A percentile compares a stretch with the other conserved stretches of the same genome.
Conservation (phyloP, 495 filamentous ascomycete species). For the Penicillium crystallinum region DNA sequence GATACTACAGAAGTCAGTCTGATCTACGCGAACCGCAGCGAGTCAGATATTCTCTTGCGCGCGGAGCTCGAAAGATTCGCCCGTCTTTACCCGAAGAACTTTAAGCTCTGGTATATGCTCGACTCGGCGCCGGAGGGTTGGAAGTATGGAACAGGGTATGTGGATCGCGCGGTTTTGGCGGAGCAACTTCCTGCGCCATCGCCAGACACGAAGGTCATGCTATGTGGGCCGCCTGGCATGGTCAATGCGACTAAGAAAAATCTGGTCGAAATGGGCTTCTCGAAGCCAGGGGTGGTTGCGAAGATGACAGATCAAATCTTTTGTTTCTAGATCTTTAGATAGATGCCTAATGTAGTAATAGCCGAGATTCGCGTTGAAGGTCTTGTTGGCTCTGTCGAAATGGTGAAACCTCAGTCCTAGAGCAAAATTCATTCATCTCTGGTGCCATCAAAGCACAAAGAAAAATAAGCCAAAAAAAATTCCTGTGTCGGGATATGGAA, state of each 20-base stretch:
- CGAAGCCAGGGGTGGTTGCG: slow-evolving; percentile 27
- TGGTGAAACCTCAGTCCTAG: not conserved
- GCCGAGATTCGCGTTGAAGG: slow-evolving; percentile 5
- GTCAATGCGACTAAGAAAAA: slow-evolving; percentile 35
- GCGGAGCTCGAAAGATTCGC: slow-evolving; percentile 47
- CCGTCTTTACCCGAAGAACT: slow-evolving; percentile 30
- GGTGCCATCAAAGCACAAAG: not conserved
- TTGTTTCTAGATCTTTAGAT: slow-evolving; percentile 22
- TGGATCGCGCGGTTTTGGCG: slow-evolving; percentile 19
- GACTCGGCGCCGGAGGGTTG: slow-evolving; percentile 28
- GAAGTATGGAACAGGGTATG: slow-evolving; percentile 26
- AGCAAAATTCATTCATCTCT: not conserved
- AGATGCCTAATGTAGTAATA: not conserved
- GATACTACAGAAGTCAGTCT: slow-evolving; percentile 46
- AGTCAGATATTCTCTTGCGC: slow-evolving; percentile 37
- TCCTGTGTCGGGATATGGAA: not conserved
- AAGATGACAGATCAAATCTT: slow-evolving; percentile 41
- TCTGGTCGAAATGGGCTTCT: slow-evolving; percentile 29
- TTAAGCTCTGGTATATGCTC: slow-evolving; percentile 45
- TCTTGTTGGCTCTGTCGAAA: not conserved
- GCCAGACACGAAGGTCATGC: slow-evolving; percentile 30
- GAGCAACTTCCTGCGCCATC: slow-evolving; percentile 19
- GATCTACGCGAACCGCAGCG: slow-evolving; percentile 42
- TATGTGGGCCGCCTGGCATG: slow-evolving; percentile 41
- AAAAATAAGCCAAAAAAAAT: not conserved